Conservation (phyloP, 31 red algal genomes). For the Asparagopsis taxiformis region DNA sequence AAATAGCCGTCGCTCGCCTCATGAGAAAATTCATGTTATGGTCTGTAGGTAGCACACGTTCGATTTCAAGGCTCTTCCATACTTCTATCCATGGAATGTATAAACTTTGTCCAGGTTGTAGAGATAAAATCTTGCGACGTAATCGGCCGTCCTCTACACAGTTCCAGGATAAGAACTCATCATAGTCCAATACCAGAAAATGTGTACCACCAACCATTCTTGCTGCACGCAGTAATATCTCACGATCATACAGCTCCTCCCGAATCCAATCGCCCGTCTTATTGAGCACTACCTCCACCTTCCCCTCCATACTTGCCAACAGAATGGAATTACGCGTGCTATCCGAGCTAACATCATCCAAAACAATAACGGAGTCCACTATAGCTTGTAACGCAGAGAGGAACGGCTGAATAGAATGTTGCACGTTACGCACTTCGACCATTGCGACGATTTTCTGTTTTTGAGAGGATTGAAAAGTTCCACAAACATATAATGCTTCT, state of each 20-base stretch:
- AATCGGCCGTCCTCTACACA: constrained; percentile 54
- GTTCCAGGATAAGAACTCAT: constrained; percentile 75
- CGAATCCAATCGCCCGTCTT: constrained; percentile 70
- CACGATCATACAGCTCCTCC: constrained; percentile 85
- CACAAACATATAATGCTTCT: constrained; percentile 29
- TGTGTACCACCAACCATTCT: constrained; percentile 71
- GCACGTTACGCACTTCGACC: constrained; percentile 76
- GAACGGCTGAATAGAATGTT: constrained; percentile 29
- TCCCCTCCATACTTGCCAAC: not conserved
- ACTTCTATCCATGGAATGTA: constrained; percentile 80
- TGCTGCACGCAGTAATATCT: constrained; percentile 57
- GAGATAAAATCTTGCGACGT: constrained; percentile 38
- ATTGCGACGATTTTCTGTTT: constrained; percentile 54
- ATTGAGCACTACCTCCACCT: constrained; percentile 68
- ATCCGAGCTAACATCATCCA: constrained; percentile 86
- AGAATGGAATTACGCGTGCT: constrained; percentile 44
- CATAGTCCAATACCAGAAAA: constrained; percentile 88
- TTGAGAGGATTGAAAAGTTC: not conserved
- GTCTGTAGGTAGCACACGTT: constrained; percentile 43
- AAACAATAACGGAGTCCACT: constrained; percentile 65
- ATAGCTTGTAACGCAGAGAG: constrained; percentile 38
- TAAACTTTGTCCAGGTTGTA: constrained; percentile 67
- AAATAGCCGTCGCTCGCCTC: constrained; percentile 67
- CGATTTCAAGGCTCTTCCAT: constrained; percentile 39
- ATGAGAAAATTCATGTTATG: constrained; percentile 73